Evolutionary conservation across 352 stramenopile species (phyloP), one percentile per base, ranked within the genome.

Genomic region (Globisporangium takayamanum): DNA sequence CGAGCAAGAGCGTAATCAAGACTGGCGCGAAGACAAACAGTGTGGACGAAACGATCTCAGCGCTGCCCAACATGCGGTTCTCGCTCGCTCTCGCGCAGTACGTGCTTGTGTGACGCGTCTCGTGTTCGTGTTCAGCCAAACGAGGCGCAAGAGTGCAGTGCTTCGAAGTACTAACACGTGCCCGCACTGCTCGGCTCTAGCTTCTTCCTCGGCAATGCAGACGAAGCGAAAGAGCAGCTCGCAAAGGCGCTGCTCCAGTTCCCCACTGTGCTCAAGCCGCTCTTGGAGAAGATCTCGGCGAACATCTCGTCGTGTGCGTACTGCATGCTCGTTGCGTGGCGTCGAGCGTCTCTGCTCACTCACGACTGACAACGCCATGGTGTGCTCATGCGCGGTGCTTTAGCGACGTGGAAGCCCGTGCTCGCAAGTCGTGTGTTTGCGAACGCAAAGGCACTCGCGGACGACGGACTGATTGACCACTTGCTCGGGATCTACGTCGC

Each of bases 401-500:
- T 55, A 89, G 82, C 70, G 53, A 70, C 77, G 12, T 94, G 84
- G 84, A 73, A 88, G 47, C 73, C 79, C 1, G 74, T 94, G 37
- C 64, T 92, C 33, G 76, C 77, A 7, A 88, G 77, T 26, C 80
- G 73, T n/a, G 59, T 92, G 25, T 94, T 94, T 60, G 81, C 81
- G 15, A 92, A 94, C 62, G 75, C 80, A 25, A 79, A 73, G 37
- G 69, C 59, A 52, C 55, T 94, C 39, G 66, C 80, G 30, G 80
- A 84, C 39, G 76, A 85, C 36, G 63, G 72, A 1, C 69, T 78
- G 5, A 59, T 94, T 16, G 70, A 87, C 56, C 84, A 92, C 62
- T 64, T 94, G 60, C 68, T 94, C 42, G 65, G 79, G 55, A 94
- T 94, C 49, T 94, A 94, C 67, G 74, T 92, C 12, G 78, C 73